A percentile compares a stretch with the other conserved stretches of the same genome.
These are phyloP conservation scores for Epicoccum sorghinum DNA, from an alignment of 2,329 filamentous ascomycete species.

Conservation along the genomic window DNA sequence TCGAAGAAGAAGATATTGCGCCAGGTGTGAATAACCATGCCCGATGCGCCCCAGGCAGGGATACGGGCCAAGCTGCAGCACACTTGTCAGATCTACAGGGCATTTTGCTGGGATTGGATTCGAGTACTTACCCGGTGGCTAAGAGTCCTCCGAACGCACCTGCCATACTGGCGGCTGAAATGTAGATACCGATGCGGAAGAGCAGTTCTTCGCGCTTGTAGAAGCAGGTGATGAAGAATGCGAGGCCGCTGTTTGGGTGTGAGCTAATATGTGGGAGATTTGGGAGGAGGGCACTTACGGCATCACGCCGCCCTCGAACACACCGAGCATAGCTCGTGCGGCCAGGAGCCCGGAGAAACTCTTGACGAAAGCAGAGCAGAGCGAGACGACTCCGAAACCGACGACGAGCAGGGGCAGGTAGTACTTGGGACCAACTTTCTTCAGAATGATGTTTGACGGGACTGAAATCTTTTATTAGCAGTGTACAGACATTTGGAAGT, in stretches of 20 bases:
- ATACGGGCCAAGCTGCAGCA: slow-evolving; percentile 47
- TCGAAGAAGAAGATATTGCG: slow-evolving; percentile 67
- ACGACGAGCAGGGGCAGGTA: slow-evolving; percentile 62
- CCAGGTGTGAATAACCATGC: slow-evolving; percentile 54
- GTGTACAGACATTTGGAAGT: background rate
- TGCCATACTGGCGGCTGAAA: slow-evolving; percentile 61
- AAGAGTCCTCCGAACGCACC: slow-evolving; percentile 65
- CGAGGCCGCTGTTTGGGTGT: slow-evolving; percentile 51
- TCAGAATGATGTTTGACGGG: slow-evolving; percentile 62
- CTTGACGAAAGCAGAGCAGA: slow-evolving; percentile 61
- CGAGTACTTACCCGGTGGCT: slow-evolving; percentile 55
- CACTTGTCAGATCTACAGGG: slow-evolving; percentile 4
- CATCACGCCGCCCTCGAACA: slow-evolving; percentile 65
- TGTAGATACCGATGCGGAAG: slow-evolving; percentile 63
- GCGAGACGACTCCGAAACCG: slow-evolving; percentile 62
- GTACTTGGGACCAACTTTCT: slow-evolving; percentile 59
- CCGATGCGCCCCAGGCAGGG: slow-evolving; percentile 57
- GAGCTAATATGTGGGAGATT: background rate
- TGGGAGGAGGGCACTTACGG: slow-evolving; percentile 43
- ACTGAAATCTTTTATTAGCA: slow-evolving; percentile 34
- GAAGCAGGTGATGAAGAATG: slow-evolving; percentile 63
- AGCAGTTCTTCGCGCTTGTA: slow-evolving; percentile 64
- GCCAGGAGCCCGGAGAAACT: slow-evolving; percentile 56
- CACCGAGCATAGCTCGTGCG: slow-evolving; percentile 57
- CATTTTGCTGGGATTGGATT: background rate